Evolutionary conservation across 2,329 filamentous ascomycete genomes (phyloP).

Genomic region (Endoconidiophora laricicola): DNA sequence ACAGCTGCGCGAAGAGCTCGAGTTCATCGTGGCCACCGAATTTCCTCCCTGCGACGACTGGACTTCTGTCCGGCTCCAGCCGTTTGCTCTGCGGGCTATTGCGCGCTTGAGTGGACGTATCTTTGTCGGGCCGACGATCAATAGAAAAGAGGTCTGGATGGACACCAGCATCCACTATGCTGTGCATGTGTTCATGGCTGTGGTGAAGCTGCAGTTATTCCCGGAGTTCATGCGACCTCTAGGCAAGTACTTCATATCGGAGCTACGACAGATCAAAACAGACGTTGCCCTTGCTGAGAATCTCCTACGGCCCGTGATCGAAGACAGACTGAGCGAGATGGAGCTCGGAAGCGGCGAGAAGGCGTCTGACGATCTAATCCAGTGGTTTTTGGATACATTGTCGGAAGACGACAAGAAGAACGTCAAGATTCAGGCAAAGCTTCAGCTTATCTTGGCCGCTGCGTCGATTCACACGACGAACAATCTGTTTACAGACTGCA

Average conservation of each 20-base stretch:
- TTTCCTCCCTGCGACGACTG: slow-evolving; percentile 38
- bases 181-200: slow-evolving; percentile 30
- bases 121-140: slow-evolving; percentile 34
- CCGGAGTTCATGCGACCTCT: slow-evolving; percentile 32
- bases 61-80: slow-evolving; percentile 36
- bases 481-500: slow-evolving; percentile 28
- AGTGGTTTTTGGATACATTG: slow-evolving; percentile 28
- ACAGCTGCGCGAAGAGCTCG: slow-evolving; percentile 29
- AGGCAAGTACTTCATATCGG: slow-evolving; percentile 29
- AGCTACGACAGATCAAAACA: slow-evolving; percentile 27
- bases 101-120: slow-evolving; percentile 36
- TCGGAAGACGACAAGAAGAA: slow-evolving; percentile 24
- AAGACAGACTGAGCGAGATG: slow-evolving; percentile 27
- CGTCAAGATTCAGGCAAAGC: slow-evolving; percentile 23
- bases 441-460: slow-evolving; percentile 28
- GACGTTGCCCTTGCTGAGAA: slow-evolving; percentile 27
- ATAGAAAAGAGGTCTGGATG: slow-evolving; percentile 37
- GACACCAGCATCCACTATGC: slow-evolving; percentile 34
- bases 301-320: slow-evolving; percentile 29
- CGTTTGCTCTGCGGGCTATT: slow-evolving; percentile 33
- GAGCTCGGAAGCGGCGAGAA: slow-evolving; percentile 22
- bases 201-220: slow-evolving; percentile 34
- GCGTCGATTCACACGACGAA: slow-evolving; percentile 31
- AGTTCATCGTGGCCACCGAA: slow-evolving; percentile 28
- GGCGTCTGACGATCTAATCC: slow-evolving; percentile 26